Percentiles rank a stretch among this genome's conserved stretches.
These are phyloP conservation scores for Pythium myriotylum DNA, from an alignment of 352 stramenopile genomes.

Conservation along the genomic window DNA sequence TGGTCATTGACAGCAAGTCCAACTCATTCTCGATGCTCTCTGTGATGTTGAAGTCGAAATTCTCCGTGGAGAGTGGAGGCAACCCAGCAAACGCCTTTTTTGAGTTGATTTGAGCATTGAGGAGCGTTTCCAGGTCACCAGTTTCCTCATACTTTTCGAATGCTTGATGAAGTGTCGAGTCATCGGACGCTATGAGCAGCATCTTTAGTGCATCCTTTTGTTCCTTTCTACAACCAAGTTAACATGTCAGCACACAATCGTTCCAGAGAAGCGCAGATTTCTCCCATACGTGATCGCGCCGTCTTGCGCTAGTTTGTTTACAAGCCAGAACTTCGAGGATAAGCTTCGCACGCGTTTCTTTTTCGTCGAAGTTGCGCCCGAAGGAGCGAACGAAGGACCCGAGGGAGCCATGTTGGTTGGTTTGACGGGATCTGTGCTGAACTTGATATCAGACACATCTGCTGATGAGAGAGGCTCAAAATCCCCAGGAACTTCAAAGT, in stretches of 20 bases:
- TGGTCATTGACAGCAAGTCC: slow-evolving; percentile 75
- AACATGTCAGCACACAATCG: not conserved
- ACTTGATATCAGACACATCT: slow-evolving; percentile 26
- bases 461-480: slow-evolving; percentile 29
- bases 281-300: slow-evolving; percentile 71
- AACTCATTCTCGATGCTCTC: slow-evolving; percentile 82
- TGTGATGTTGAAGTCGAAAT: slow-evolving; percentile 77
- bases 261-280: not conserved
- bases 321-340: slow-evolving; percentile 86
- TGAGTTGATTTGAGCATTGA: slow-evolving; percentile 63
- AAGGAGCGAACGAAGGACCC: slow-evolving; percentile 16
- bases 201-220: slow-evolving; percentile 84
- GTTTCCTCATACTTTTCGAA: slow-evolving; percentile 85
- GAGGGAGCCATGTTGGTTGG: slow-evolving; percentile 13
- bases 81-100: slow-evolving; percentile 69
- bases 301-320: slow-evolving; percentile 80
- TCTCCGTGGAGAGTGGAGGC: slow-evolving; percentile 57
- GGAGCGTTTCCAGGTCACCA: slow-evolving; percentile 68
- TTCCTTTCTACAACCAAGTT: slow-evolving; percentile 43
- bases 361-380: slow-evolving; percentile 26
- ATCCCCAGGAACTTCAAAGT: slow-evolving; percentile 56
- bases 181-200: slow-evolving; percentile 77
- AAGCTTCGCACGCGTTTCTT: slow-evolving; percentile 70
- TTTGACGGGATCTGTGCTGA: slow-evolving; percentile 19
- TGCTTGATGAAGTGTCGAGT: slow-evolving; percentile 66